These are phyloP conservation scores for Phyllosticta citriasiana DNA, from an alignment of 2,329 filamentous ascomycete genomes.

Conservation along the genomic window DNA sequence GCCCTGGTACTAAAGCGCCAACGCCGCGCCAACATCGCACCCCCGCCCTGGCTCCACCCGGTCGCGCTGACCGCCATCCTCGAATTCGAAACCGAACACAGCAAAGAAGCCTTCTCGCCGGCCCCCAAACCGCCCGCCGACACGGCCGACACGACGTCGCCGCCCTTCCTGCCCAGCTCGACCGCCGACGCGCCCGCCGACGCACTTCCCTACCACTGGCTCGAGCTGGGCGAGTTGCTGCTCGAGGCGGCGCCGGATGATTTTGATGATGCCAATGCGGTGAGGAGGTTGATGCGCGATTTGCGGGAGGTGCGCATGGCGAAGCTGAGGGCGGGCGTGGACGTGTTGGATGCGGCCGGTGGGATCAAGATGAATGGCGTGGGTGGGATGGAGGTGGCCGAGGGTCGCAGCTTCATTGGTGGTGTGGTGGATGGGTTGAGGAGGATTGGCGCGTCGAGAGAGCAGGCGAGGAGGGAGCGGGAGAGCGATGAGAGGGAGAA, in stretches of 20 bases:
- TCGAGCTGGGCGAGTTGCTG: slow-evolving; percentile 80
- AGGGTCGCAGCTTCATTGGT: slow-evolving; percentile 72
- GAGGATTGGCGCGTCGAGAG: slow-evolving; percentile 70
- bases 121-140: slow-evolving; percentile 56
- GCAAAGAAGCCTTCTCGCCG: slow-evolving; percentile 64
- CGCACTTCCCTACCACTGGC: slow-evolving; percentile 86
- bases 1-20: slow-evolving; percentile 92
- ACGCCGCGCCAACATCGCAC: slow-evolving; percentile 81
- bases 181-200: slow-evolving; percentile 58
- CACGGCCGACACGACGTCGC: slow-evolving; percentile 22
- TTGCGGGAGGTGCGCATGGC: slow-evolving; percentile 79
- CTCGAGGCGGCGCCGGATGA: slow-evolving; percentile 80
- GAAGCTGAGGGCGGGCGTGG: slow-evolving; percentile 71
- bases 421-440: slow-evolving; percentile 79
- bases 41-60: slow-evolving; percentile 79
- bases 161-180: slow-evolving; percentile 71
- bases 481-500: slow-evolving; percentile 57
- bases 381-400: slow-evolving; percentile 85
- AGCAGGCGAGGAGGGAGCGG: slow-evolving; percentile 66
- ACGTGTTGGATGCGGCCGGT: slow-evolving; percentile 59
- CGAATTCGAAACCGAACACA: slow-evolving; percentile 65
- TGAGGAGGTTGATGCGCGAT: slow-evolving; percentile 67
- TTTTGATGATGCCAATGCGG: slow-evolving; percentile 61
- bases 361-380: slow-evolving; percentile 72
- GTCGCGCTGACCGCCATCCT: slow-evolving; percentile 68